Conservation (phyloP, 108 stramenopile genomes). For the Cyclostephanos invisitatus region DNA sequence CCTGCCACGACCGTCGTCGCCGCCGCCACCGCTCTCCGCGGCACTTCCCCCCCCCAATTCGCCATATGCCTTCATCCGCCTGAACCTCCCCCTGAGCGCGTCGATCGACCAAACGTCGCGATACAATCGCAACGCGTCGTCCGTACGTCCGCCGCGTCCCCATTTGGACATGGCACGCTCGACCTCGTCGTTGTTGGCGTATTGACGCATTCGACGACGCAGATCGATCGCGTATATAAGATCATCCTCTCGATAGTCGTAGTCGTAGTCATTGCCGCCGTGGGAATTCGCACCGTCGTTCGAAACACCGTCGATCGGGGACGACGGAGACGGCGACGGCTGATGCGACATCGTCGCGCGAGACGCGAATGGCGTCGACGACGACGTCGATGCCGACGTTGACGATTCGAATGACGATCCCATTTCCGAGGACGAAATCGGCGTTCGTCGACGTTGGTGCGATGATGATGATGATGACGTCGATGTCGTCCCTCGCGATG, state of each 20-base stretch:
- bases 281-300: background rate
- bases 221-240: background rate
- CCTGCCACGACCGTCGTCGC: background rate
- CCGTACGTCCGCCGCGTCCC: constrained; percentile 60
- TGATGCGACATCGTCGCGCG: no score
- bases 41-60: background rate
- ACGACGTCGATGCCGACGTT: no score
- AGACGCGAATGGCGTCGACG: no score
- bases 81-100: constrained; percentile 1
- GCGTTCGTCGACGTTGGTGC: no score
- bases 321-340: no score
- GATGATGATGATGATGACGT: no score
- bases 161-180: constrained; percentile 17
- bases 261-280: background rate
- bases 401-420: no score
- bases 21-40: no score
- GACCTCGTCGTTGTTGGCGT: constrained; percentile 10
- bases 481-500: no score
- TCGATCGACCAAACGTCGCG: constrained; percentile 32
- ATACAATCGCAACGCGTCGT: constrained; percentile 61
- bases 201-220: background rate
- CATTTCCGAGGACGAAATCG: no score
- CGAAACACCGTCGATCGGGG: background rate
- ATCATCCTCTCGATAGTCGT: background rate
- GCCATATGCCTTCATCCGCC: no score